Conservation (phyloP, 257 asterid genomes). For the Penstemon eatonii region DNA sequence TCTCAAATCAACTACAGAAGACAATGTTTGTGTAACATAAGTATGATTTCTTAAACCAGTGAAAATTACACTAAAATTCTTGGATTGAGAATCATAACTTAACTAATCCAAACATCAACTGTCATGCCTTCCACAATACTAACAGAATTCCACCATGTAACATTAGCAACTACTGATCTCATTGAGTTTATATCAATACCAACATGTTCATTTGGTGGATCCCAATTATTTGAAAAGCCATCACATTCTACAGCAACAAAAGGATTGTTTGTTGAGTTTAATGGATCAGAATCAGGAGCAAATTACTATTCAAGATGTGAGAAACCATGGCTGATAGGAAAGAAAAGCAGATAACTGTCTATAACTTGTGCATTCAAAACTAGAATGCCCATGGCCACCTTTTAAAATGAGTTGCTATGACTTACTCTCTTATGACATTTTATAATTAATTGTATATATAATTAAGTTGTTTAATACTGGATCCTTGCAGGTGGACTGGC, state of each 20-base stretch:
- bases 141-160: constrained; percentile 12
- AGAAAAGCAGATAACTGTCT: too few relatives aligned
- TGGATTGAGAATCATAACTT: constrained; percentile 28
- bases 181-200: constrained; percentile 40
- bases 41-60: background rate
- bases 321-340: too few relatives aligned
- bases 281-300: background rate
- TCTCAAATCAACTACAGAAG: constrained; percentile 11
- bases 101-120: constrained; percentile 33
- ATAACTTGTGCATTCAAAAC: too few relatives aligned
- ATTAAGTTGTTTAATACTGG: too few relatives aligned
- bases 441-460: too few relatives aligned
- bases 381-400: too few relatives aligned
- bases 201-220: constrained; percentile 30
- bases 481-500: too few relatives aligned
- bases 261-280: constrained; percentile 12
- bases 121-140: constrained; percentile 15
- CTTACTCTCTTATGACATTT: too few relatives aligned
- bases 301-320: constrained; percentile 30
- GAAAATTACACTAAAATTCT: constrained; percentile 21
- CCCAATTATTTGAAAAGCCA: constrained; percentile 26
- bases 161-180: background rate
- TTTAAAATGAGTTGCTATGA: too few relatives aligned
- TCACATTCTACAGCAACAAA: constrained; percentile 52
- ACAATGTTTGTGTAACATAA: background rate